Evolutionary conservation across 805 yeast genomes (phyloP).

Genomic region (Blastobotrys parvus): DNA sequence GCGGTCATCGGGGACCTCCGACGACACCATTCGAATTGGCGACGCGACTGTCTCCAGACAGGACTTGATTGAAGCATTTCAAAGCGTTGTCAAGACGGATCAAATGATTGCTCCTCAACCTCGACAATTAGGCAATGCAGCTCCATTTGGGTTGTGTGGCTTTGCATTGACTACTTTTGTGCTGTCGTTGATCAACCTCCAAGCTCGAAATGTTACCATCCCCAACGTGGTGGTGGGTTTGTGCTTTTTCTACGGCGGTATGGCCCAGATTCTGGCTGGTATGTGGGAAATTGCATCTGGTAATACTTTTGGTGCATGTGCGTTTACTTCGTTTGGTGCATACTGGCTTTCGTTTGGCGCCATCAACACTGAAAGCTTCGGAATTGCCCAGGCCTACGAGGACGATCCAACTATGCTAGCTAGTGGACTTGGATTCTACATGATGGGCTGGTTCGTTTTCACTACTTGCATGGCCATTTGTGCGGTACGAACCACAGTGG

Average conservation of each 20-base stretch:
- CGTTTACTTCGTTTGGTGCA: conserved; percentile 38
- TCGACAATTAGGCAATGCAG: conserved; percentile 48
- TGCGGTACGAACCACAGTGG: conserved; percentile 56
- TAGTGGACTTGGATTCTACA: conserved; percentile 51
- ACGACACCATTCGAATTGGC: conserved; percentile 32
- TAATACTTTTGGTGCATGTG: conserved; percentile 58
- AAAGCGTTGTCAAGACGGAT: conserved; percentile 44
- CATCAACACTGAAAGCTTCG: conserved; percentile 41
- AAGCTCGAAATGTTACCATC: conserved; percentile 47
- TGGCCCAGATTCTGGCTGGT: conserved; percentile 53
- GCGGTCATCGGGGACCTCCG: conserved; percentile 17
- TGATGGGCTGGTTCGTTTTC: conserved; percentile 56
- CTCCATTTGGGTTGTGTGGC: conserved; percentile 52
- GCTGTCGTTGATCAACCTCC: conserved; percentile 42
- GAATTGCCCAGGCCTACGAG: conserved; percentile 38
- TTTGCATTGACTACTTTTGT: conserved; percentile 59
- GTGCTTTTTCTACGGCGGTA: conserved; percentile 60
- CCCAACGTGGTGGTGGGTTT: conserved; percentile 51
- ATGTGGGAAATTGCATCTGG: conserved; percentile 61
- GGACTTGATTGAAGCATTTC: conserved; percentile 57
- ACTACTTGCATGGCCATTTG: conserved; percentile 44
- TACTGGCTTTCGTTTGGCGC: conserved; percentile 62
- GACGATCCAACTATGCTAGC: conserved; percentile 23
- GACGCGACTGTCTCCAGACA: conserved; percentile 37
- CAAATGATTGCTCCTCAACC: conserved; percentile 37